These are phyloP conservation scores for Meyerozyma smithsonii DNA, from an alignment of 1,139 yeast genomes.

Conservation along the genomic window DNA sequence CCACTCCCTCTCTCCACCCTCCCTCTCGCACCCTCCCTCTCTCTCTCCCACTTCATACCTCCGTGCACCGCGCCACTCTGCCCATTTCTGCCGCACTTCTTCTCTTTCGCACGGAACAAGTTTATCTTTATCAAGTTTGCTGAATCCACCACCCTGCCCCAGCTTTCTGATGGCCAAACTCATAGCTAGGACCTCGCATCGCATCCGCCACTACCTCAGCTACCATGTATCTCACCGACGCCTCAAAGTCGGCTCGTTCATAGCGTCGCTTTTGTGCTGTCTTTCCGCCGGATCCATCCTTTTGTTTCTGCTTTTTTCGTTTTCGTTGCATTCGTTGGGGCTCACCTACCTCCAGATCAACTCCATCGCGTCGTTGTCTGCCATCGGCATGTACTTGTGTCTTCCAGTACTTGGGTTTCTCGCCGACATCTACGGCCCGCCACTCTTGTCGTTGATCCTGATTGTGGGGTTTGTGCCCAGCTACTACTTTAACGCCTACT, in stretches of 20 bases:
- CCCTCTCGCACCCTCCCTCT: not conserved
- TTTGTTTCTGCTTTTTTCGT: constrained; percentile 74
- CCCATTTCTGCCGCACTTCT: too few species aligned
- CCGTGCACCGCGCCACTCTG: not conserved
- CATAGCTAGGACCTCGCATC: constrained; percentile 14
- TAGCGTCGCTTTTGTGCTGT: constrained; percentile 48
- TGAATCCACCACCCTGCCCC: constrained; percentile 17
- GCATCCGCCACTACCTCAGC: constrained; percentile 18
- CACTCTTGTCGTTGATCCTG: constrained; percentile 61
- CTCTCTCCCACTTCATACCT: not conserved
- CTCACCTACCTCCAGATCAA: constrained; percentile 73
- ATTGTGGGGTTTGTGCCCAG: constrained; percentile 68
- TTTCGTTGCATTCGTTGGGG: constrained; percentile 58
- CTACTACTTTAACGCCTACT: constrained; percentile 43
- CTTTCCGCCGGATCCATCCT: constrained; percentile 78
- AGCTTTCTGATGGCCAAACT: constrained; percentile 15
- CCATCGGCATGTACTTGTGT: constrained; percentile 80
- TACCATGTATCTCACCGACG: constrained; percentile 20
- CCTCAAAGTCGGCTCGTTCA: constrained; percentile 34
- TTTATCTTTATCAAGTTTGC: too few species aligned
- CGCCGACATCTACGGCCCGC: constrained; percentile 84
- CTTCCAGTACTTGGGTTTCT: constrained; percentile 79
- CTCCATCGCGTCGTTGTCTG: constrained; percentile 68
- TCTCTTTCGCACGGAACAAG: too few species aligned
- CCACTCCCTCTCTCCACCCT: not conserved